A percentile compares a stretch with the other conserved stretches of the same genome.
These are phyloP conservation scores for Heliamphora ciliata DNA, from an alignment of 179 eudicot species.

Conservation along the genomic window DNA sequence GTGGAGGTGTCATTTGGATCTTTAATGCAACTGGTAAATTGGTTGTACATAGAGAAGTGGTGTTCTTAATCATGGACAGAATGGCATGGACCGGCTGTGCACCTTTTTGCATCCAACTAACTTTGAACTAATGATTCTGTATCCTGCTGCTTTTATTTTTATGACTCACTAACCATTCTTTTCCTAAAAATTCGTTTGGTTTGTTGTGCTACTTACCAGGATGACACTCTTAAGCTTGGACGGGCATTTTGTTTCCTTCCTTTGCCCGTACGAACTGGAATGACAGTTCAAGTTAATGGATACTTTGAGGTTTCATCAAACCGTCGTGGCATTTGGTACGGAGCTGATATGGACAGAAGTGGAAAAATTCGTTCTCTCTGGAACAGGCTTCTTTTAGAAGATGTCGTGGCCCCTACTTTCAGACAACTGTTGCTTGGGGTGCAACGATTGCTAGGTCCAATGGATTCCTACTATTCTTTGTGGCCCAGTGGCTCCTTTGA, in stretches of 20 bases:
- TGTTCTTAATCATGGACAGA: background rate
- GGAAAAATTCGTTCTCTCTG: slow-evolving; percentile 94
- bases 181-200: background rate
- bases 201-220: slow-evolving; percentile 42
- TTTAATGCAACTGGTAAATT: background rate
- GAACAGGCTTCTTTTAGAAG: slow-evolving; percentile 97
- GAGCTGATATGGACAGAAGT: slow-evolving; percentile 98
- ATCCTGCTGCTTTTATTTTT: background rate
- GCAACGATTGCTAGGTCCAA: slow-evolving; percentile 58
- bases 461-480: slow-evolving; percentile 62
- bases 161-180: background rate
- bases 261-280: slow-evolving; percentile 90
- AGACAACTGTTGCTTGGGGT: slow-evolving; percentile 58
- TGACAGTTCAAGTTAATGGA: slow-evolving; percentile 87
- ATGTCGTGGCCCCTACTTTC: slow-evolving; percentile 79
- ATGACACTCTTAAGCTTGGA: slow-evolving; percentile 53
- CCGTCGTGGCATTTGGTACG: slow-evolving; percentile 99
- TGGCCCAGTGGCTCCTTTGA: slow-evolving; percentile 95
- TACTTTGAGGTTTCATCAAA: slow-evolving; percentile 98
- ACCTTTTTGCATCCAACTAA: slow-evolving; percentile 9
- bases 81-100: slow-evolving; percentile 1
- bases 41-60: background rate
- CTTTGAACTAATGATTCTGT: slow-evolving; percentile 5
- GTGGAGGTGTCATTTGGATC: slow-evolving; percentile 5
- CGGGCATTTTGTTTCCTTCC: slow-evolving; percentile 99